Conservation (phyloP, 179 eudicot genomes). For the Beta corolliflora region DNA sequence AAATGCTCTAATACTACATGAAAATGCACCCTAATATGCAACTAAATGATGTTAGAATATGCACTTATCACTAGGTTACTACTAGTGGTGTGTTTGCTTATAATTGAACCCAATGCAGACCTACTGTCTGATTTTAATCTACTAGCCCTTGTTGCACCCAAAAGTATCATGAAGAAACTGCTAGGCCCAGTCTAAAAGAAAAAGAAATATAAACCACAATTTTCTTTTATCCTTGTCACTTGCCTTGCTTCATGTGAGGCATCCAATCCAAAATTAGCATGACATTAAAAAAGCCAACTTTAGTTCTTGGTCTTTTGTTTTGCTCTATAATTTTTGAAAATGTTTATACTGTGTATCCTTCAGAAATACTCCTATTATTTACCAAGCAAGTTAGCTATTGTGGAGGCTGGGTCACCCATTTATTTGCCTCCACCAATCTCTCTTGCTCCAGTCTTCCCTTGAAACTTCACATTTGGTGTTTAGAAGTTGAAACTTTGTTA, state of each 20-base stretch:
- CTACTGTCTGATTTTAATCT: background rate
- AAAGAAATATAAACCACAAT: background rate
- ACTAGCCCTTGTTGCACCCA: no score
- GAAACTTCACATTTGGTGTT: background rate
- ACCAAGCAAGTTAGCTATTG: background rate
- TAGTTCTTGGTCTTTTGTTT: background rate
- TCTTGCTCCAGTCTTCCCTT: background rate
- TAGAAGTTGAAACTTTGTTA: background rate
- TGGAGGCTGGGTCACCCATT: background rate
- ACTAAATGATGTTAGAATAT: no score
- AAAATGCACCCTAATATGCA: no score
- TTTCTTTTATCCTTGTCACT: background rate
- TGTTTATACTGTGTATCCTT: background rate
- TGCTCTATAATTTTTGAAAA: background rate
- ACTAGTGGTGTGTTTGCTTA: background rate
- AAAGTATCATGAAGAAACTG: background rate
- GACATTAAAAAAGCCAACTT: background rate
- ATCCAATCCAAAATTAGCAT: background rate
- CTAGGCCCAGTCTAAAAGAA: background rate
- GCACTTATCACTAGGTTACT: constrained; percentile 2
- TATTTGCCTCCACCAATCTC: background rate
- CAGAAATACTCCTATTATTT: background rate
- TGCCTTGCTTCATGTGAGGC: background rate
- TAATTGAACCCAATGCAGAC: background rate
- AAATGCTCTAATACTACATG: no score